Conservation (phyloP, 495 filamentous ascomycete genomes). For the Trichoderma orchidacearum region DNA sequence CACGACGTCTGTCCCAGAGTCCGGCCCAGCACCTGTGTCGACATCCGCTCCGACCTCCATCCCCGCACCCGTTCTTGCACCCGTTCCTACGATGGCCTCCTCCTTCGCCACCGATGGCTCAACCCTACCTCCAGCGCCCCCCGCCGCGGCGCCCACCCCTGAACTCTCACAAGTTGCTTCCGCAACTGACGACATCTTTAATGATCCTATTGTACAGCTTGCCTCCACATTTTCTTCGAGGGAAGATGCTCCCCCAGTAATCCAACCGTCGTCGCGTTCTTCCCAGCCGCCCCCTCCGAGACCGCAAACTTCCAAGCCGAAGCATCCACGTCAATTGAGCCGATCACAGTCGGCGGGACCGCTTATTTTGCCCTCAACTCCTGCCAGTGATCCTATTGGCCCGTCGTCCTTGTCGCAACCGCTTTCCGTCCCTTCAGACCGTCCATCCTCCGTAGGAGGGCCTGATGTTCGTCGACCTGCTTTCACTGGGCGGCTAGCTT, state of each 20-base stretch:
- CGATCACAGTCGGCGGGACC: slow-evolving; percentile 2
- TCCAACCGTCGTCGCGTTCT: not conserved
- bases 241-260: not conserved
- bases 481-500: not conserved
- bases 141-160: not conserved
- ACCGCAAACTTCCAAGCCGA: not conserved
- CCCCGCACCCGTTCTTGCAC: not conserved
- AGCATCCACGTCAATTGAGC: not conserved
- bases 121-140: not conserved
- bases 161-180: not conserved
- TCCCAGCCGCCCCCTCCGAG: not conserved
- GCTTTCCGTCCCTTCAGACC: not conserved
- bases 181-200: not conserved
- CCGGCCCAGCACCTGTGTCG: not conserved
- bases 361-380: slow-evolving; percentile 26
- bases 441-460: not conserved
- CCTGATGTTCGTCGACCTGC: not conserved
- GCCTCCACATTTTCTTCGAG: not conserved
- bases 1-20: not conserved
- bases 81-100: not conserved
- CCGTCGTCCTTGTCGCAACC: slow-evolving; percentile 8
- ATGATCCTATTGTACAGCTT: not conserved
- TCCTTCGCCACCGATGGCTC: not conserved
- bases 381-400: slow-evolving; percentile 43
- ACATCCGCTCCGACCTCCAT: not conserved